Percentiles rank a stretch among this genome's conserved stretches.
These are phyloP conservation scores for Fermentozyma sake DNA, from an alignment of 1,139 yeast genomes.

Conservation along the genomic window DNA sequence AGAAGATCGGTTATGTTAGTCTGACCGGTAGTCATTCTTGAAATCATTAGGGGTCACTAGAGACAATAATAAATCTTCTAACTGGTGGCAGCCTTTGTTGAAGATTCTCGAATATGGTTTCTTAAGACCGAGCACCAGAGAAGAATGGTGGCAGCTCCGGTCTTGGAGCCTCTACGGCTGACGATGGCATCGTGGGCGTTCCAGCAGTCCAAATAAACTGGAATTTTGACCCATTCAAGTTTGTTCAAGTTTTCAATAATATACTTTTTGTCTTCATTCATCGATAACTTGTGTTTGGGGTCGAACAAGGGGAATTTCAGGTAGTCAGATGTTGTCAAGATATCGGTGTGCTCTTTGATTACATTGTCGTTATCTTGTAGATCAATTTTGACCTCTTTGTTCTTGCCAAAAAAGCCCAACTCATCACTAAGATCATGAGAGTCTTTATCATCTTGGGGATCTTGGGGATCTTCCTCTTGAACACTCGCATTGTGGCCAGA, in stretches of 20 bases:
- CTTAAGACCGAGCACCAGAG: conserved; percentile 48
- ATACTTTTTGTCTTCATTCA: conserved; percentile 35
- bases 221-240: conserved; percentile 62
- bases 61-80: too few relatives aligned
- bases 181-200: conserved; percentile 74
- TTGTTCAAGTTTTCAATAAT: conserved; percentile 50
- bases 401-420: conserved; percentile 4
- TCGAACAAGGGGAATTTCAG: conserved; percentile 26
- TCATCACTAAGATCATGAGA: conserved; percentile 1
- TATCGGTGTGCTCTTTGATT: conserved; percentile 13
- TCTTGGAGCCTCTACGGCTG: conserved; percentile 60
- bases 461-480: conserved; percentile 9
- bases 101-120: conserved; percentile 24
- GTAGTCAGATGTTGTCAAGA: conserved; percentile 17
- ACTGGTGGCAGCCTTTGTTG: too few relatives aligned
- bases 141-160: conserved; percentile 50
- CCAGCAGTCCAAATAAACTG: conserved; percentile 59
- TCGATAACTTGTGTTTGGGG: conserved; percentile 26
- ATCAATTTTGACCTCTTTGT: conserved; percentile 17
- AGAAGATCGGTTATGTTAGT: too few relatives aligned
- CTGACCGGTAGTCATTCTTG: too few relatives aligned
- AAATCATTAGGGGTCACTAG: too few relatives aligned
- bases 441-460: conserved; percentile 4
- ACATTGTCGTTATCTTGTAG: conserved; percentile 23
- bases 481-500: conserved; percentile 5